A percentile compares a stretch with the other conserved stretches of the same genome.
Conservation (phyloP, 2,329 filamentous ascomycete species). For the Colletotrichum karsti region DNA sequence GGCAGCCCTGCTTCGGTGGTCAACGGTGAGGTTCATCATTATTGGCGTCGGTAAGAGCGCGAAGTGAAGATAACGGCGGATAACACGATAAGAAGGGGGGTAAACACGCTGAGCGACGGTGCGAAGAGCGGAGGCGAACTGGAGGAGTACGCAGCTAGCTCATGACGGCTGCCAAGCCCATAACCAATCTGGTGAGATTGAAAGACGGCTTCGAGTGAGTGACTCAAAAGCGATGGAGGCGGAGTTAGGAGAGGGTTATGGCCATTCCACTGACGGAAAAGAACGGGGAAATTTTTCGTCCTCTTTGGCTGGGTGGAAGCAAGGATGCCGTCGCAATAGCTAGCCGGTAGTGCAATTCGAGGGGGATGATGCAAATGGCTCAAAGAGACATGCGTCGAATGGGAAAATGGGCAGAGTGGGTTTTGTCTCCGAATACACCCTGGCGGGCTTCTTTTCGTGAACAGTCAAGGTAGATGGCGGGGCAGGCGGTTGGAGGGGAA, state of each 20-base stretch:
- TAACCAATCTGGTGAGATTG: constrained; percentile 2
- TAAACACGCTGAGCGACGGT: constrained; percentile 11
- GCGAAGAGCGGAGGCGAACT: constrained; percentile 25
- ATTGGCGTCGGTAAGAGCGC: constrained; percentile 26
- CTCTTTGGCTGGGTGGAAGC: constrained; percentile 12
- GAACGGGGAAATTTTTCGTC: constrained; percentile 17
- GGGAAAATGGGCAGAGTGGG: constrained; percentile 11
- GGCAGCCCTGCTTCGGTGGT: constrained; percentile 62
- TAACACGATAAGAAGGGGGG: constrained; percentile 18
- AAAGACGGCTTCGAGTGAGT: background rate
- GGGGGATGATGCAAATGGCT: constrained; percentile 22
- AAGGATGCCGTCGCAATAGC: constrained; percentile 25
- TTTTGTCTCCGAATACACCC: constrained; percentile 27
- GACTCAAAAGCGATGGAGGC: background rate
- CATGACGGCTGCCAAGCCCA: constrained; percentile 47
- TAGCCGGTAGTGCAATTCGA: constrained; percentile 5
- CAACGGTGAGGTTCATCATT: constrained; percentile 55
- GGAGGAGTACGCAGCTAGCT: constrained; percentile 34
- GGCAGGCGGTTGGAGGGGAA: background rate
- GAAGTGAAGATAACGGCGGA: constrained; percentile 20
- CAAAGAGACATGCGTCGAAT: constrained; percentile 17
- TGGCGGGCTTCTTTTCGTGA: too few relatives aligned
- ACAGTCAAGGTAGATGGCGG: constrained; percentile 22
- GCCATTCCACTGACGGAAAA: constrained; percentile 18
- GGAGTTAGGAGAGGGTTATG: constrained; percentile 5